Evolutionary conservation across 345 rosid species (phyloP).

Genomic region (Brassica cretica): DNA sequence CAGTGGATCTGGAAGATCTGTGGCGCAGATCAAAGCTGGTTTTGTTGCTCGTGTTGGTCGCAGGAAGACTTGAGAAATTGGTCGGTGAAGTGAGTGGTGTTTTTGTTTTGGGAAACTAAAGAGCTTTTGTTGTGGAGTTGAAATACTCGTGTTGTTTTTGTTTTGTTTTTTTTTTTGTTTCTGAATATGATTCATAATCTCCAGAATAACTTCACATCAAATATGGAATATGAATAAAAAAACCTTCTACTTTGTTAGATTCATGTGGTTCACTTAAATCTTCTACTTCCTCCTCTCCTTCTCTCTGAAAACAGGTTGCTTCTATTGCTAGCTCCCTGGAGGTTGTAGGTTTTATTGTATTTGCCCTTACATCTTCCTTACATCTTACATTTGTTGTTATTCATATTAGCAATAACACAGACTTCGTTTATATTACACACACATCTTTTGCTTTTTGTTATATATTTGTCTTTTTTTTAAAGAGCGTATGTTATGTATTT

Average conservation of each 20-base stretch:
- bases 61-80: conserved; percentile 52
- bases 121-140: conserved; percentile 22
- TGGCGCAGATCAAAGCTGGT: conserved; percentile 94
- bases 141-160: conserved; percentile 3
- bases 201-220: neutral
- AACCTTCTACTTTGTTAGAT: conserved; percentile 13
- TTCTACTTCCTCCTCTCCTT: no score
- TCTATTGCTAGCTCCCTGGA: no score
- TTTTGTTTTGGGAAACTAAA: conserved; percentile 8
- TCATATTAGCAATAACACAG: no score
- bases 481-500: no score
- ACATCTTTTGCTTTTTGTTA: no score
- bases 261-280: conserved; percentile 6
- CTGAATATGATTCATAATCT: conserved; percentile 16
- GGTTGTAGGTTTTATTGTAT: no score
- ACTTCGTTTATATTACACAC: no score
- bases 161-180: neutral
- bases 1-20: conserved; percentile 98
- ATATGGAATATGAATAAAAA: conserved; percentile 8
- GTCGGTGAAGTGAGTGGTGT: conserved; percentile 22
- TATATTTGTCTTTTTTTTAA: no score
- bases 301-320: no score
- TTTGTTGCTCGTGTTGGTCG: conserved; percentile 97
- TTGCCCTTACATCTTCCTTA: no score
- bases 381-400: no score